Base-by-base conservation (phyloP, 441 rosid genomes). In the Gossypium davidsonii region DNA sequence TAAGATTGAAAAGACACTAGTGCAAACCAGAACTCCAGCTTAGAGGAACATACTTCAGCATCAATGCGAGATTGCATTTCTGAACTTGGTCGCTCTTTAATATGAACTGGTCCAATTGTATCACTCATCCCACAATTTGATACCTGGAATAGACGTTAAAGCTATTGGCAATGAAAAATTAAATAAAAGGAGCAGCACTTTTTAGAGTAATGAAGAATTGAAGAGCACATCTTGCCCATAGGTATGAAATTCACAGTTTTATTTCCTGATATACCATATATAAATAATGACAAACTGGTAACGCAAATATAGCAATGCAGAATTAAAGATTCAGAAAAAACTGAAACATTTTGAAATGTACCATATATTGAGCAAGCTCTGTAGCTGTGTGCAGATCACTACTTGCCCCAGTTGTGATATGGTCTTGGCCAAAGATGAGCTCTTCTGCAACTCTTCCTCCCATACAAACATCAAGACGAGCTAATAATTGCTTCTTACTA, bases 381-480 rank as follows among this genome's bases (percentile, higher is more conserved):
- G 99, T 93, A 65, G 99, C 99, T 11, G 91, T 86, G 51, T 85
- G 80, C 55, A 95, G 92, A 85, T 95, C 97, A 51, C 97, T 92
- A 46, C 51, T 46, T 46, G 51, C 51, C 15, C 51, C 51, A 10
- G 51, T 46, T 46, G 51, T 46, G 15, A 95, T 73, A 71, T 88
- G 79, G 82, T 95, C 98, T 14, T 46, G 51, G 51, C 51, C 51
- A 46, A 46, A 46, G 51, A 46, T 46, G 51, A 46, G 51, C 51
- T 46, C 51, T 46, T 46, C 51, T 9, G 51, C 62, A 57, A 87
- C 98, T 86, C 99, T 89, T 82, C 99, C 99, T 66, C 98, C 98
- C 98, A 93, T 95, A 70, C 99, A 95, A 76, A 95, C 97, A 86
- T 93, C 99, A 42, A 95, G 91, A 62, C 97, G 96, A 59, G 99